Percentiles rank a stretch among this genome's conserved stretches.
Conservation (phyloP, 73 alveolate species). For the Breviolum minutum region DNA sequence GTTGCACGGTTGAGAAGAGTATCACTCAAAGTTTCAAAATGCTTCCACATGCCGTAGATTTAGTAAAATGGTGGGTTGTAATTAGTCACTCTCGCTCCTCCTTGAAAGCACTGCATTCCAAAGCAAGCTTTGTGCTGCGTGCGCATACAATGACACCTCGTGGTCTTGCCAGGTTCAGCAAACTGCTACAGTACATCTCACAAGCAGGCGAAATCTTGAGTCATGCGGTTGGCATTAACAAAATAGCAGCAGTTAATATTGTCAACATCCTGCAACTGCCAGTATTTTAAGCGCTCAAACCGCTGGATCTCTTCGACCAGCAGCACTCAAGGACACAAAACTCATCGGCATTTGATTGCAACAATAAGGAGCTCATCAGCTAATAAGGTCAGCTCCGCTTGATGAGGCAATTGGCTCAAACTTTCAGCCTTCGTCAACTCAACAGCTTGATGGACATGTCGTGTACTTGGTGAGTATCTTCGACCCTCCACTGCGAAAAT, state of each 20-base stretch:
- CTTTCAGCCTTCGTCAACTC: conserved; percentile 10
- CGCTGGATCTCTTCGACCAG: background rate
- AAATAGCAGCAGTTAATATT: background rate
- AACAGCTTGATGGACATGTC: background rate
- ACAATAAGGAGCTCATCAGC: background rate
- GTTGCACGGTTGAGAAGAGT: too few species aligned
- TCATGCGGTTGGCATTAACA: background rate
- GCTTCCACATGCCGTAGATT: too few species aligned
- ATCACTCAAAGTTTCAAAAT: too few species aligned
- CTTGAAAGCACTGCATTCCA: conserved; percentile 78
- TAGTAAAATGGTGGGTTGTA: background rate
- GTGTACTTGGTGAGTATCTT: background rate
- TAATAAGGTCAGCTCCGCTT: conserved; percentile 11
- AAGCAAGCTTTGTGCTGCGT: conserved; percentile 70
- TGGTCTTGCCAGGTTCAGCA: background rate
- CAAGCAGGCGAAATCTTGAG: too few species aligned
- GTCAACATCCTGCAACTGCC: too few species aligned
- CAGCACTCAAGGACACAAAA: background rate
- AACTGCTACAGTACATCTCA: background rate
- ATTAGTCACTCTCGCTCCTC: background rate
- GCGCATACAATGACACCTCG: conserved; percentile 66
- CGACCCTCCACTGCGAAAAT: too few species aligned
- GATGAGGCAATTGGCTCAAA: conserved; percentile 69
- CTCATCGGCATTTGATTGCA: background rate
- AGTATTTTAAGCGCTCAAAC: too few species aligned